These are phyloP conservation scores for Hymenoscyphus fraxineus DNA, from an alignment of 2,329 filamentous ascomycete species.

Conservation along the genomic window DNA sequence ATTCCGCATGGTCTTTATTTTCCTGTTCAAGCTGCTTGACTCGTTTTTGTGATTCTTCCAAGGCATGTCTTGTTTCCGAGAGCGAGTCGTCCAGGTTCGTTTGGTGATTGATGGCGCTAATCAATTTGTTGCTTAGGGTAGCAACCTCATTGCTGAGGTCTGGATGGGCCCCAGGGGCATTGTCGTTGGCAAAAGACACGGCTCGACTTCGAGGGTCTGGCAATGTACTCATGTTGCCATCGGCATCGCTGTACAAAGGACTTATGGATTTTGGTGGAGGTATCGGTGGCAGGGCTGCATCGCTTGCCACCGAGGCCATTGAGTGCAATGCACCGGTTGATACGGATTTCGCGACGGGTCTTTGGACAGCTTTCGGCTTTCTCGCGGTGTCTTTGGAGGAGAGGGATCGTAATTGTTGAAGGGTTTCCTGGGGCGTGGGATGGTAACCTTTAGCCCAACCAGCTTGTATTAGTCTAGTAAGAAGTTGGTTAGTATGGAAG, in stretches of 20 bases:
- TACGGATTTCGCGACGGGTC: constrained; percentile 36
- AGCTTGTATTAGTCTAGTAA: constrained; percentile 49
- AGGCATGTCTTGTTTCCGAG: constrained; percentile 75
- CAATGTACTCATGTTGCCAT: constrained; percentile 64
- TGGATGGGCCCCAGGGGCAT: constrained; percentile 44
- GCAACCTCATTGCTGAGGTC: constrained; percentile 73
- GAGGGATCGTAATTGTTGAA: constrained; percentile 51
- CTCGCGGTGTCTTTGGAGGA: constrained; percentile 49
- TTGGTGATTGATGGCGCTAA: constrained; percentile 96
- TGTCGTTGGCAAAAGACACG: constrained; percentile 44
- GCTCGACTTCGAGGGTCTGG: constrained; percentile 59
- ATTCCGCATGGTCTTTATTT: constrained; percentile 60
- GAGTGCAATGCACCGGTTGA: constrained; percentile 38
- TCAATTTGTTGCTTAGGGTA: constrained; percentile 87
- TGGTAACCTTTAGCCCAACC: constrained; percentile 47
- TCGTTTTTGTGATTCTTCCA: constrained; percentile 67
- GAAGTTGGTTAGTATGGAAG: constrained; percentile 3
- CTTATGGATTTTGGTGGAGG: constrained; percentile 32
- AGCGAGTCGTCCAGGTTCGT: constrained; percentile 87
- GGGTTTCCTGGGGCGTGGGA: constrained; percentile 37
- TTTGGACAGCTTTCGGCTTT: constrained; percentile 36
- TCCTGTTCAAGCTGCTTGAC: constrained; percentile 63
- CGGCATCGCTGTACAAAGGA: constrained; percentile 43
- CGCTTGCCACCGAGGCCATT: constrained; percentile 35
- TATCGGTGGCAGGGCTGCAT: constrained; percentile 24